A percentile compares a stretch with the other conserved stretches of the same genome.
These are phyloP conservation scores for Fusarium phyllophilum DNA, from an alignment of 2,329 filamentous ascomycete genomes.

Conservation along the genomic window DNA sequence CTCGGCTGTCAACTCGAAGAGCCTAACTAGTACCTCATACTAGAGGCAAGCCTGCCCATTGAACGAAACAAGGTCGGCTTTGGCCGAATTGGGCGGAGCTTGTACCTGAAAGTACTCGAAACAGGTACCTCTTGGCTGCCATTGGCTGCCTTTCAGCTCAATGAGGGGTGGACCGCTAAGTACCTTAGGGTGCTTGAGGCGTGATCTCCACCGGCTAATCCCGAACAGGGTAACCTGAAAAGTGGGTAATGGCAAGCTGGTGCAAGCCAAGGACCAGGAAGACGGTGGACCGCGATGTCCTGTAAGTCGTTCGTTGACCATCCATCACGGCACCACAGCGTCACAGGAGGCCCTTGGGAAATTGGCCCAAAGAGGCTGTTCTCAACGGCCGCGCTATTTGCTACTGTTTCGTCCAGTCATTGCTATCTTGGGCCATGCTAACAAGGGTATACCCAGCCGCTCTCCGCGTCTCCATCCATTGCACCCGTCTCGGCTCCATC, in stretches of 20 bases:
- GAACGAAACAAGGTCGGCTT: background rate
- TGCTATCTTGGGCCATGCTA: conserved; percentile 26
- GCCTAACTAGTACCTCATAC: background rate
- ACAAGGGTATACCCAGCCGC: conserved; percentile 35
- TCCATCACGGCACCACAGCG: conserved; percentile 38
- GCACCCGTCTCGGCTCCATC: conserved; percentile 18
- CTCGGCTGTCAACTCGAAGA: background rate
- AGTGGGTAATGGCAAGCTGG: conserved; percentile 4
- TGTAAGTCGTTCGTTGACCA: conserved; percentile 40
- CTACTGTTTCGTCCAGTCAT: conserved; percentile 35
- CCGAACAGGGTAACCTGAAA: conserved; percentile 27
- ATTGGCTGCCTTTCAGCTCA: conserved; percentile 23
- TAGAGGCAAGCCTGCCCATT: background rate
- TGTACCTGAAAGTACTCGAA: conserved; percentile 31
- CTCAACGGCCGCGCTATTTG: conserved; percentile 38
- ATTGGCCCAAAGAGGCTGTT: conserved; percentile 37
- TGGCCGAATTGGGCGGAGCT: conserved; percentile 16
- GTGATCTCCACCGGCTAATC: conserved; percentile 18
- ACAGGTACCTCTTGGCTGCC: conserved; percentile 28
- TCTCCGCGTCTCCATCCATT: conserved; percentile 37
- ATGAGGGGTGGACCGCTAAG: conserved; percentile 6
- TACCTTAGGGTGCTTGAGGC: conserved; percentile 7
- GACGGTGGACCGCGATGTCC: conserved; percentile 27
- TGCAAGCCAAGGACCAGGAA: conserved; percentile 27
- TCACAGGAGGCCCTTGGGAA: conserved; percentile 43